Conservation (phyloP, 441 rosid species). For the Erodium texanum region DNA sequence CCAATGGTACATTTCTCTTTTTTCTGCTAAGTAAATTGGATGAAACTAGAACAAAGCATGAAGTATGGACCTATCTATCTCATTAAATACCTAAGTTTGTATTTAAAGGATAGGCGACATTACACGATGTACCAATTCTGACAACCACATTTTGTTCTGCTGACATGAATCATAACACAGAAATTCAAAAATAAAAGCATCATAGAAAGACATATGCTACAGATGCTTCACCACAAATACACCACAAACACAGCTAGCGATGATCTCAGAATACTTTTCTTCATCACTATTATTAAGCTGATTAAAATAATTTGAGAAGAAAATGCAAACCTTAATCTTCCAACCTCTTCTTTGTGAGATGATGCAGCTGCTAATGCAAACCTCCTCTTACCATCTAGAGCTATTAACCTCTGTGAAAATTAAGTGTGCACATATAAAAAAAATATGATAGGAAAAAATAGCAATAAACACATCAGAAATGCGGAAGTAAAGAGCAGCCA, state of each 20-base stretch:
- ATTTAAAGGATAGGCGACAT: neutral
- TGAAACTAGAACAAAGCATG: neutral
- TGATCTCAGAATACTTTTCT: neutral
- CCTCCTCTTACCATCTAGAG: constrained; percentile 96
- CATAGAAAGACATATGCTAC: neutral
- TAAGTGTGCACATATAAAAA: neutral
- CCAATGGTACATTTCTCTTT: neutral
- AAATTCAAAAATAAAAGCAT: neutral
- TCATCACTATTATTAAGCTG: constrained; percentile 3
- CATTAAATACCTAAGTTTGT: neutral
- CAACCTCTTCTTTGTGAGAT: constrained; percentile 87
- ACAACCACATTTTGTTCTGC: neutral
- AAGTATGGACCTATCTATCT: neutral
- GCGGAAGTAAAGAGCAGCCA: neutral
- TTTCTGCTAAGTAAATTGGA: neutral
- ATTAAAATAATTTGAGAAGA: constrained; percentile 17
- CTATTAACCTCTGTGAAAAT: constrained; percentile 70
- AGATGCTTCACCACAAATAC: too few relatives aligned
- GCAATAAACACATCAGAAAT: neutral
- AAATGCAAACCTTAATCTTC: constrained; percentile 65
- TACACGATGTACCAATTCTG: neutral
- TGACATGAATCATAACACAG: neutral
- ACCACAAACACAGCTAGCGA: neutral
- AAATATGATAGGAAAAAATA: neutral
- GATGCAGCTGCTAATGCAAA: constrained; percentile 96